Conservation (phyloP, 441 rosid species). For the Codiaeum variegatum region DNA sequence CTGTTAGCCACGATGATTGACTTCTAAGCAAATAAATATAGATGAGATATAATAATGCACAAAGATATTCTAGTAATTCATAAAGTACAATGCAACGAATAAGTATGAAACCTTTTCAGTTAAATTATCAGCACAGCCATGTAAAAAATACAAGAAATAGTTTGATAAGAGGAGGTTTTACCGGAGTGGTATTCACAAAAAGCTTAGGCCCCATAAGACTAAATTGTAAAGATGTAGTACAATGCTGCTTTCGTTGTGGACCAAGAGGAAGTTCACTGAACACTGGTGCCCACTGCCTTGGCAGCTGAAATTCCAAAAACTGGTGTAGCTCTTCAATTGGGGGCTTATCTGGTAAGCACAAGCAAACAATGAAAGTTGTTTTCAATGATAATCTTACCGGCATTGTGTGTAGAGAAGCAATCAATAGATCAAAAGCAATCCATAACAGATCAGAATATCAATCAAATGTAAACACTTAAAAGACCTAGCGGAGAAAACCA, state of each 20-base stretch:
- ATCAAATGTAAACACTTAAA: neutral
- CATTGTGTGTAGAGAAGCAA: slow-evolving; percentile 34
- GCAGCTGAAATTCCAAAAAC: slow-evolving; percentile 94
- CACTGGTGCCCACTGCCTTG: slow-evolving; percentile 98
- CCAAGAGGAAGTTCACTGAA: slow-evolving; percentile 96
- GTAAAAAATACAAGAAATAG: neutral
- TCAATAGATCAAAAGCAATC: slow-evolving; percentile 56
- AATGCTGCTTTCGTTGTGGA: slow-evolving; percentile 70
- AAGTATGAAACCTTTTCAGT: neutral
- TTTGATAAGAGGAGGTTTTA: slow-evolving; percentile 31
- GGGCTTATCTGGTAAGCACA: slow-evolving; percentile 67
- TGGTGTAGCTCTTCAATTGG: slow-evolving; percentile 87
- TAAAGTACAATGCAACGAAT: neutral
- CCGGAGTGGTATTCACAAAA: slow-evolving; percentile 75
- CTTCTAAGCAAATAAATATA: neutral
- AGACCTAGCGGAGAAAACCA: neutral
- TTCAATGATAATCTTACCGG: slow-evolving; percentile 19
- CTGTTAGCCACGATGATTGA: neutral
- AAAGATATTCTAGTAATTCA: neutral
- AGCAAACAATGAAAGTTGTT: neutral
- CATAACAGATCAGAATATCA: slow-evolving; percentile 28
- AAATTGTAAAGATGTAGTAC: slow-evolving; percentile 70
- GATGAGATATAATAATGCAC: neutral
- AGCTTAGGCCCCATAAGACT: slow-evolving; percentile 92
- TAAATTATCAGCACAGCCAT: neutral